A percentile compares a stretch with the other conserved stretches of the same genome.
Conservation (phyloP, 208 protist genomes). For the Herpetomonas samuelpessoai region DNA sequence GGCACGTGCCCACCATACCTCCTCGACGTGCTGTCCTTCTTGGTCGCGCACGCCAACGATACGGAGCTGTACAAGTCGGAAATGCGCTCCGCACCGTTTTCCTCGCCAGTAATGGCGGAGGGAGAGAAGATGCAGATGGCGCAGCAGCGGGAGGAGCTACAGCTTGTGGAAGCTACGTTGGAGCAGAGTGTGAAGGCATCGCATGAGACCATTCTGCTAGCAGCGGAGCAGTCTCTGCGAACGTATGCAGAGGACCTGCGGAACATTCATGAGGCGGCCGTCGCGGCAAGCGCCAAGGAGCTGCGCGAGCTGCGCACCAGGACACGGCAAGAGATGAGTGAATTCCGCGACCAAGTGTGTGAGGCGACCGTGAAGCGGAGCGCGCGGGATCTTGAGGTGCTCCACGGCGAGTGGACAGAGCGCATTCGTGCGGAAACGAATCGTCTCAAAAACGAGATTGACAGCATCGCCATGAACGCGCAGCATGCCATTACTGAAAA, state of each 20-base stretch:
- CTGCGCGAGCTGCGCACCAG: constrained; percentile 42
- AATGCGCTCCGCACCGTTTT: constrained; percentile 15
- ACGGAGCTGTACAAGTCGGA: constrained; percentile 75
- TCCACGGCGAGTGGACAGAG: constrained; percentile 37
- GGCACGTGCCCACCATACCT: constrained; percentile 61
- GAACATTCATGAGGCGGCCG: constrained; percentile 54
- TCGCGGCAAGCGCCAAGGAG: constrained; percentile 56
- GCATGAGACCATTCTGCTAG: constrained; percentile 41
- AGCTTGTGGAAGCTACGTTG: constrained; percentile 27
- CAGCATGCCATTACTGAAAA: constrained; percentile 18
- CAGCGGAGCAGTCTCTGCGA: constrained; percentile 57
- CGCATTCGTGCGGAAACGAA: constrained; percentile 31
- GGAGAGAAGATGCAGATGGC: neutral
- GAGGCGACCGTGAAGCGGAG: constrained; percentile 33
- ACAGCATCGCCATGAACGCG: constrained; percentile 24
- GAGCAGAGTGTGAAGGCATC: constrained; percentile 12
- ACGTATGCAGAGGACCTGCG: constrained; percentile 59
- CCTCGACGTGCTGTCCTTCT: constrained; percentile 62
- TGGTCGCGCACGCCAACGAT: constrained; percentile 81
- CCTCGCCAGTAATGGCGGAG: neutral
- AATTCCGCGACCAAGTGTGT: constrained; percentile 43
- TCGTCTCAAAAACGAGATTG: constrained; percentile 40
- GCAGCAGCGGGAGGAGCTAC: constrained; percentile 22
- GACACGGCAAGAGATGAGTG: constrained; percentile 42
- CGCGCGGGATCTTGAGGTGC: constrained; percentile 42